phyloP scores from a whole-genome alignment of 139 green algal genomes.

The Volvox africanus region DNA sequence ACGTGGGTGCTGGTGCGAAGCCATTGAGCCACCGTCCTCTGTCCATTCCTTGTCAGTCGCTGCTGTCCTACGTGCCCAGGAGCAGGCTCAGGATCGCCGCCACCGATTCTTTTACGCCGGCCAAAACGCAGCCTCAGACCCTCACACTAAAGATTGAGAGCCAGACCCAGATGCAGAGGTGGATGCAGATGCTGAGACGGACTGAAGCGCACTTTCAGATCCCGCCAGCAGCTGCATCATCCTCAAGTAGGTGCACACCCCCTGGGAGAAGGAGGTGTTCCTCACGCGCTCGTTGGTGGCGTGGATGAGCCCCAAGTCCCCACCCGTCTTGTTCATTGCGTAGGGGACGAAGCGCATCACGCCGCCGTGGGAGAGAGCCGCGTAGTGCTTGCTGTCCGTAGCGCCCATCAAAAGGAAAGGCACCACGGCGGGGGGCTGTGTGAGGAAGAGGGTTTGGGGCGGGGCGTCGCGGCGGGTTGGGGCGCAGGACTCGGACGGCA shows the following conservation, averaged over 20 bases:
- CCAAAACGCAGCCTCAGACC: too few species aligned
- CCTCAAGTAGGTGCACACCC: constrained; percentile 62
- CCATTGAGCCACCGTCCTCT: too few species aligned
- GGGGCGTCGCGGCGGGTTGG: background rate
- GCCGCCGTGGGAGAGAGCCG: constrained; percentile 47
- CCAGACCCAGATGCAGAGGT: too few species aligned
- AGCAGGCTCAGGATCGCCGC: too few species aligned
- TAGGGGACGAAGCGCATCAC: constrained; percentile 74
- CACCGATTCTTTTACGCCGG: too few species aligned
- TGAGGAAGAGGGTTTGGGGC: background rate
- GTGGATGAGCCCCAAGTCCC: constrained; percentile 72
- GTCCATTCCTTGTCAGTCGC: too few species aligned
- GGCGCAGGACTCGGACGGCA: background rate
- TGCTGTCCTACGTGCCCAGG: too few species aligned
- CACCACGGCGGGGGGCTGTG: constrained; percentile 24
- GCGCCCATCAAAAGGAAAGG: constrained; percentile 52
- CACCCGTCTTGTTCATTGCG: constrained; percentile 35
- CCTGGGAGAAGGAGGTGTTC: constrained; percentile 29
- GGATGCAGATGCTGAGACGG: too few species aligned
- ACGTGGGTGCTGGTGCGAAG: too few species aligned
- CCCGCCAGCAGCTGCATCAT: constrained; percentile 47
- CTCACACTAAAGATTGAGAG: too few species aligned
- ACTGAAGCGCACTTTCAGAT: background rate
- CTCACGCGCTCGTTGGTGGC: constrained; percentile 76
- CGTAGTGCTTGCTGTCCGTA: constrained; percentile 75